Conservation (phyloP, 345 rosid genomes). For the Aegle marmelos region DNA sequence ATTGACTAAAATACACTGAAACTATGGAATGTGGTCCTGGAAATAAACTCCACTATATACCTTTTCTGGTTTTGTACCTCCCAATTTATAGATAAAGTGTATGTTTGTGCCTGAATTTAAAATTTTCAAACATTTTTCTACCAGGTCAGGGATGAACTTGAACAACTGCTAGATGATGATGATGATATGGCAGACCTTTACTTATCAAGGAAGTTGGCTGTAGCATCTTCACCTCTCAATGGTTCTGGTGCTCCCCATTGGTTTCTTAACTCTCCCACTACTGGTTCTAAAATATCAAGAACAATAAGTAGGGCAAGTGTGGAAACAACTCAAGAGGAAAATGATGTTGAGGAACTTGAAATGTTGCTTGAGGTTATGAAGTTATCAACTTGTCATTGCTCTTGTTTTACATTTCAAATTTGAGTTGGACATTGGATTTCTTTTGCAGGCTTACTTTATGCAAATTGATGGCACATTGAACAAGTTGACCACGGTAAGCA, state of each 20-base stretch:
- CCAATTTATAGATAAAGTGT: not conserved
- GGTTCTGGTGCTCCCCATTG: slow-evolving; percentile 37
- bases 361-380: slow-evolving; percentile 58
- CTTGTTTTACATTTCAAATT: not conserved
- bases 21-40: not conserved
- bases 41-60: not conserved
- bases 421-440: slow-evolving; percentile 1
- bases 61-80: not conserved
- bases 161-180: slow-evolving; percentile 51
- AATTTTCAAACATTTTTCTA: not conserved
- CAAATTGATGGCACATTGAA: slow-evolving; percentile 53
- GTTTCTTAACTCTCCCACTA: slow-evolving; percentile 35
- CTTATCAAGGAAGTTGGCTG: slow-evolving; percentile 44
- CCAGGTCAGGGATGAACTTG: slow-evolving; percentile 56
- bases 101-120: slow-evolving; percentile 2
- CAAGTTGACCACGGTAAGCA: slow-evolving; percentile 49
- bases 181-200: slow-evolving; percentile 62
- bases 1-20: not conserved
- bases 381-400: not conserved
- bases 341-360: slow-evolving; percentile 63
- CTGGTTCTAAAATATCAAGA: slow-evolving; percentile 46
- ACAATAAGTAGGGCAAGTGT: slow-evolving; percentile 37
- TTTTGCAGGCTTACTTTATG: slow-evolving; percentile 62
- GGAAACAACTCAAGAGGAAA: slow-evolving; percentile 39
- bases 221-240: slow-evolving; percentile 35